These are phyloP conservation scores for Aaosphaeria arxii DNA, from an alignment of 2,329 filamentous ascomycete species.

Conservation along the genomic window DNA sequence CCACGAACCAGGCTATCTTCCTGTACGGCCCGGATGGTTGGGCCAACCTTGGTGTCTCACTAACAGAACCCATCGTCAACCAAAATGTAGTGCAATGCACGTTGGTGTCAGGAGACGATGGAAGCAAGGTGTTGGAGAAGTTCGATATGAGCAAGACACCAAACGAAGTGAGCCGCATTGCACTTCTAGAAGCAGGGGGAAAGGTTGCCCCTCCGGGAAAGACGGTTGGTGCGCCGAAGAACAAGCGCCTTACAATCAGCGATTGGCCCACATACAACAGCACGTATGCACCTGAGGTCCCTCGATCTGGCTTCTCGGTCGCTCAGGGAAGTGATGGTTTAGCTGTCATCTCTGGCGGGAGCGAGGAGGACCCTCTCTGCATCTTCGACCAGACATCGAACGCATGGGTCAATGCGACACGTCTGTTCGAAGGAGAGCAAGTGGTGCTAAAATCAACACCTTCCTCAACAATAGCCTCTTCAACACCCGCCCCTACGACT, in stretches of 20 bases:
- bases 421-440: constrained; percentile 55
- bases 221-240: constrained; percentile 42
- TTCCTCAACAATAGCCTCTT: constrained; percentile 19
- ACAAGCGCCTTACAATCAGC: constrained; percentile 55
- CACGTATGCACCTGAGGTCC: constrained; percentile 64
- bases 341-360: constrained; percentile 76
- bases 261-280: constrained; percentile 79
- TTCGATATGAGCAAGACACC: constrained; percentile 75
- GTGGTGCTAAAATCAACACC: constrained; percentile 26
- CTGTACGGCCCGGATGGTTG: constrained; percentile 68
- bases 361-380: constrained; percentile 60
- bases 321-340: constrained; percentile 64
- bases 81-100: constrained; percentile 60
- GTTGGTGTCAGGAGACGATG: constrained; percentile 69
- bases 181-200: constrained; percentile 63
- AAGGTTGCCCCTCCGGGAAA: constrained; percentile 46
- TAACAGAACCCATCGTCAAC: constrained; percentile 61
- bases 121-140: constrained; percentile 72
- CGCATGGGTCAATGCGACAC: constrained; percentile 70
- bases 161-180: constrained; percentile 69
- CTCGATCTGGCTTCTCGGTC: constrained; percentile 67
- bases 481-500: constrained; percentile 10
- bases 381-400: constrained; percentile 78
- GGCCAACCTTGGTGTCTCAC: constrained; percentile 62
- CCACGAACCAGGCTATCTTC: constrained; percentile 66